phyloP scores from a whole-genome alignment of 108 stramenopile genomes.

The Cyclotella baltica region DNA sequence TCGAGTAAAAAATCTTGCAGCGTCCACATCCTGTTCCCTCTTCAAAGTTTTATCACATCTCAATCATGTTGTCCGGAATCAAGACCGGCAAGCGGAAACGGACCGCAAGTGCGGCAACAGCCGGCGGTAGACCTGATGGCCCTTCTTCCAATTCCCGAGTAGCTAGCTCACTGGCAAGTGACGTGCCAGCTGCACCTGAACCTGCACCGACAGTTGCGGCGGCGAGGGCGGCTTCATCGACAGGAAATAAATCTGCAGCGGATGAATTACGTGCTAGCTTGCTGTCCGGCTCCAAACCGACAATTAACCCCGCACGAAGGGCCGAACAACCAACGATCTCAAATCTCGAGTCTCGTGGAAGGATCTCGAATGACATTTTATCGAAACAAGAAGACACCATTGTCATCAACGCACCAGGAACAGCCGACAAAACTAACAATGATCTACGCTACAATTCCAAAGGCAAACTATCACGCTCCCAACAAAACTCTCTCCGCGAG shows the following conservation, averaged over 20 bases:
- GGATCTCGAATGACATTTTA: conserved; percentile 24
- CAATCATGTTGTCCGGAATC: conserved; percentile 74
- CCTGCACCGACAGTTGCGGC: conserved; percentile 3
- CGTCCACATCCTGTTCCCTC: too few species aligned
- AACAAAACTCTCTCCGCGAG: conserved; percentile 22
- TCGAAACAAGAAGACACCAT: conserved; percentile 1
- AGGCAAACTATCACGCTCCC: conserved; percentile 38
- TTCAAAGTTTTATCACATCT: too few species aligned
- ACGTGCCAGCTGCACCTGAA: not conserved
- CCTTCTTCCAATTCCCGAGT: conserved; percentile 8
- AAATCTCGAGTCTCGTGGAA: conserved; percentile 30
- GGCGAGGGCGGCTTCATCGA: not conserved
- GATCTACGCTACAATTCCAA: conserved; percentile 27
- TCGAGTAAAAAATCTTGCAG: too few species aligned
- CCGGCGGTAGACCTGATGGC: not conserved
- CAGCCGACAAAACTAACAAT: conserved; percentile 5
- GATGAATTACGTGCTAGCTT: conserved; percentile 56
- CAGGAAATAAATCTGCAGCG: conserved; percentile 61
- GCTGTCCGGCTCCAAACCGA: conserved; percentile 14
- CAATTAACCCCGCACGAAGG: not conserved
- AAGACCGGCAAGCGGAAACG: conserved; percentile 69
- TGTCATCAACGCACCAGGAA: conserved; percentile 5
- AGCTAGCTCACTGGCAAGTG: not conserved
- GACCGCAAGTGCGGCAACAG: conserved; percentile 21
- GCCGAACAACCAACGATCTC: conserved; percentile 7